Conservation (phyloP, 305 asterid genomes). For the Fraxinus platypoda region DNA sequence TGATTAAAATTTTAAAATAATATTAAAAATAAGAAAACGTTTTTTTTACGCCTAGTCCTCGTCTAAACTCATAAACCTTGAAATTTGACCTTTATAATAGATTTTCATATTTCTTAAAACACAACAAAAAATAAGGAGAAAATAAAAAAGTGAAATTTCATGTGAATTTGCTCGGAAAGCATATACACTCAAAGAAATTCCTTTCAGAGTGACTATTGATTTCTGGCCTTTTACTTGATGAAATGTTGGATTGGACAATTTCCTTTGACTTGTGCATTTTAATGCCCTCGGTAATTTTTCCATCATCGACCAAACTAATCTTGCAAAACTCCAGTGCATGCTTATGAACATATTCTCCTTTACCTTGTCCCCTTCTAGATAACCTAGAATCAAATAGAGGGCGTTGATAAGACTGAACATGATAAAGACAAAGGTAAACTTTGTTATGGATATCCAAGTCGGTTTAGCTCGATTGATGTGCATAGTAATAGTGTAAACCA, state of each 20-base stretch:
- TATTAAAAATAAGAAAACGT: too few species aligned
- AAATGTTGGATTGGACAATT: constrained; percentile 16
- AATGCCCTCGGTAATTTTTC: constrained; percentile 30
- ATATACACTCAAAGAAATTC: constrained; percentile 60
- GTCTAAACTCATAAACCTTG: too few species aligned
- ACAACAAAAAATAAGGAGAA: neutral
- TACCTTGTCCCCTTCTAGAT: constrained; percentile 48
- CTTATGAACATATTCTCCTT: constrained; percentile 64
- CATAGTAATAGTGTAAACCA: too few species aligned
- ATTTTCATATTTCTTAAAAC: neutral
- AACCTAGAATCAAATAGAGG: constrained; percentile 33
- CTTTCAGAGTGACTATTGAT: constrained; percentile 33
- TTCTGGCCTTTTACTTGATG: constrained; percentile 28
- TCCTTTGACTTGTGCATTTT: constrained; percentile 29
- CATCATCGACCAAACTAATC: constrained; percentile 48
- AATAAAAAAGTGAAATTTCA: constrained; percentile 16
- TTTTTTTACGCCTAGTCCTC: too few species aligned
- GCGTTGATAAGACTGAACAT: too few species aligned
- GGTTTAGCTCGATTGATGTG: too few species aligned
- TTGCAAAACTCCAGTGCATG: constrained; percentile 65
- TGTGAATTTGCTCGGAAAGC: constrained; percentile 53
- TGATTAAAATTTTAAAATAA: too few species aligned
- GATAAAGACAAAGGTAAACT: too few species aligned
- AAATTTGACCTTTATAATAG: too few species aligned
- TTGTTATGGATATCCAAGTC: too few species aligned